Base-by-base conservation (phyloP, 768 basidiomycete genomes). In the Tylopilus sp. region DNA sequence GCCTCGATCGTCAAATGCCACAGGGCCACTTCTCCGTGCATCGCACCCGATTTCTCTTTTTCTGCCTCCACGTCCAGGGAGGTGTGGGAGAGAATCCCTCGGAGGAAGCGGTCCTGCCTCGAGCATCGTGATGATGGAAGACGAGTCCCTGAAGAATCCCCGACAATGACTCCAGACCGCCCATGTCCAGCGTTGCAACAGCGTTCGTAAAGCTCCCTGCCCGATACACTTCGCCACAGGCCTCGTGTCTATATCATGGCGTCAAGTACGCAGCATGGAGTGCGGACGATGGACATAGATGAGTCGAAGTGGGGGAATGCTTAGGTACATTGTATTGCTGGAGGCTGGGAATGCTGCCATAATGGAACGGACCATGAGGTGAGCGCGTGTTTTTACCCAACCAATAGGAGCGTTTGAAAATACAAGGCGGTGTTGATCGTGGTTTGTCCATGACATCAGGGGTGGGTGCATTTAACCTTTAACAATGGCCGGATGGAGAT, bases 361-460 rank as follows among this genome's bases (percentile, higher is more conserved):
- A 58, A 50, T 23, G 31, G n/a, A n/a, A 18, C 44, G 13, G 26
- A 26, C 39, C 69, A 67, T 57, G 69, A 67, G 69, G 69, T 9
- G 36, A 23, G 54, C 61, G 61, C 65, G 57, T 70, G 69, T 55
- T 36, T 35, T 26, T 23, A 3, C 17, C 35, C 35, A 35, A 28
- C 50, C 20, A 45, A 23, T 22, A 38, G 40, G 48, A 54, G 38
- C 44, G 31, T 40, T 31, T 18, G n/a, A 6, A 36, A 33, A 43
- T 6, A 6, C 10, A 50, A 41, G 53, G 68, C 64, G 44, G 58
- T 61, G 45, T 26, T 40, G 46, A 56, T 54, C 23, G 44, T 47
- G 45, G 51, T 33, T 33, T 26, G 38, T 20, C 21, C 25, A 54
- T 58, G 54, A 49, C 47, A 56, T 55, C 53, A 59, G 50, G 56